Conservation (phyloP, 164 flowering plant genomes). For the Stephania cephalantha region DNA sequence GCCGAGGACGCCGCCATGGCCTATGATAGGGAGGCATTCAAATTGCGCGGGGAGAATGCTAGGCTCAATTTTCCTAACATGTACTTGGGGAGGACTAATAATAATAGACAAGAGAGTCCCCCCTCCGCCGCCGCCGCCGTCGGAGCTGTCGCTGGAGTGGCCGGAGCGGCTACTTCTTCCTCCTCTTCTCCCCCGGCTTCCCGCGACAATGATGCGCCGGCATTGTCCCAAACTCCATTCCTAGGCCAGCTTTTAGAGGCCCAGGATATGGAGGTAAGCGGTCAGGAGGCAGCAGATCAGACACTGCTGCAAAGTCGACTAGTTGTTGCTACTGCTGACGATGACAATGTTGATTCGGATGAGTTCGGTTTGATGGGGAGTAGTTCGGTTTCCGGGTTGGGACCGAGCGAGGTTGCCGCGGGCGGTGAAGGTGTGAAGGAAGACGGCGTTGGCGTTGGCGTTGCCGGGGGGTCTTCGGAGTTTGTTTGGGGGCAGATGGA, state of each 20-base stretch:
- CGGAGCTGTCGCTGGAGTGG: slow-evolving; percentile 7
- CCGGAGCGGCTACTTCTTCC: slow-evolving; percentile 20
- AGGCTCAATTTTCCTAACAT: slow-evolving; percentile 83
- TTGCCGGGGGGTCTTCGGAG: slow-evolving; percentile 31
- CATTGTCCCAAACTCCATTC: slow-evolving; percentile 11
- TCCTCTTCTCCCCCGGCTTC: background rate
- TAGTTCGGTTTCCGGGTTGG: slow-evolving; percentile 6
- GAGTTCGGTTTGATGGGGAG: slow-evolving; percentile 12
- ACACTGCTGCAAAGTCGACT: background rate
- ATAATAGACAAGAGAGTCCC: slow-evolving; percentile 8
- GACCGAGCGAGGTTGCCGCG: background rate
- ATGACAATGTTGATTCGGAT: background rate
- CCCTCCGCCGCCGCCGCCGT: no score
- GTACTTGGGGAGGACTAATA: slow-evolving; percentile 44
- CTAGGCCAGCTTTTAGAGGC: slow-evolving; percentile 13
- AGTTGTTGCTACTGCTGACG: background rate
- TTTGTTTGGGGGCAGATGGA: slow-evolving; percentile 63
- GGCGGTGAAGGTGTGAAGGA: slow-evolving; percentile 4
- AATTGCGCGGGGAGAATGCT: slow-evolving; percentile 81
- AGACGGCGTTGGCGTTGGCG: background rate
- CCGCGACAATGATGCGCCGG: background rate
- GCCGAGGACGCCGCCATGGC: slow-evolving; percentile 95
- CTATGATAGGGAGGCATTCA: slow-evolving; percentile 85
- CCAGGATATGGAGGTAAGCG: background rate
- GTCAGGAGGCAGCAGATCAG: no score